phyloP scores from a whole-genome alignment of 139 green algal species.

The Edaphochlamys debaryana region DNA sequence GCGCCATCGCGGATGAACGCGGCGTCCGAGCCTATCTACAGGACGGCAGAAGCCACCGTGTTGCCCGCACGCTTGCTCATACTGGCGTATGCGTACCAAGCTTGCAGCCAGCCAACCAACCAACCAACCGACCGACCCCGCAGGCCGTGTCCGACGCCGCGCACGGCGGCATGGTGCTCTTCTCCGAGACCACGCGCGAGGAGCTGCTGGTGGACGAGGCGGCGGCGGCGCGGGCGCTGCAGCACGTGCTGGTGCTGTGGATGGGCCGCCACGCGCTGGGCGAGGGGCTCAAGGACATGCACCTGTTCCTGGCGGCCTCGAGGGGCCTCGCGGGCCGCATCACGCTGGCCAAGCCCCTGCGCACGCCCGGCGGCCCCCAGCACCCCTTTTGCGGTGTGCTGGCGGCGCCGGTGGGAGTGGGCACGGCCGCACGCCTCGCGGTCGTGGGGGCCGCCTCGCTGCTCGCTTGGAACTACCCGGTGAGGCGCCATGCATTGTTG shows the following conservation, averaged over 20 bases:
- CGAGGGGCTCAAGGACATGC: not conserved
- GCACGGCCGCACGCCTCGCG: not conserved
- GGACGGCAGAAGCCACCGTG: too few relatives aligned
- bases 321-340: not conserved
- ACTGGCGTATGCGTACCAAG: too few relatives aligned
- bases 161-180: conserved; percentile 14
- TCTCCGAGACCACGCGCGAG: not conserved
- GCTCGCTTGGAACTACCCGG: not conserved
- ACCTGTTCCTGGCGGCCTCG: conserved; percentile 4
- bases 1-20: too few relatives aligned
- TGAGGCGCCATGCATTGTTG: too few relatives aligned
- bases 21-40: too few relatives aligned
- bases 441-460: not conserved
- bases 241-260: conserved; percentile 15
- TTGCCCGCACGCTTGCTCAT: too few relatives aligned
- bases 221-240: not conserved
- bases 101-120: too few relatives aligned
- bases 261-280: not conserved
- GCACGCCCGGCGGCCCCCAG: not conserved
- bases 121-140: too few relatives aligned
- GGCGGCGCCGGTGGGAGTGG: not conserved
- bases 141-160: conserved; percentile 3
- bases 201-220: not conserved
- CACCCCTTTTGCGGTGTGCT: not conserved
- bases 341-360: not conserved